Evolutionary conservation across 2,329 filamentous ascomycete genomes (phyloP), one percentile per base, ranked within the genome.

Genomic region (Aaosphaeria arxii): DNA sequence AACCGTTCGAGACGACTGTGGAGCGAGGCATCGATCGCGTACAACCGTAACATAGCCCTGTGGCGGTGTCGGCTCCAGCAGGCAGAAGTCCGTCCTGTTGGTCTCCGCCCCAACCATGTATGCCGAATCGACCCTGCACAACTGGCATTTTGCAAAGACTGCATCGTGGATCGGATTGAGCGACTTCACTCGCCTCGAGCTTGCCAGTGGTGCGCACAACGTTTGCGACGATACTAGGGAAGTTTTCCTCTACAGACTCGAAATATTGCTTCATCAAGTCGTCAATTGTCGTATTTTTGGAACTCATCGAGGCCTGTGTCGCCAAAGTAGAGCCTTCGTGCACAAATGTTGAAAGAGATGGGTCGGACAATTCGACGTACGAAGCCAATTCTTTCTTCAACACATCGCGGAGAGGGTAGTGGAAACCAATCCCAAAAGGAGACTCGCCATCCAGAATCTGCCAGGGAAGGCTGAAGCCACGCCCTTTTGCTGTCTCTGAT

Each of bases 131-230:
- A 4, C 75, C 74, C 53, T 79, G 79, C 47, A 85, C 80, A 9
- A 91, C 74, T 32, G 82, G 81, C 71, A 87, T 82, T 43, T 82
- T 81, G 67, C 90, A 95, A 6, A 92, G 67, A 32, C 79, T 77
- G 61, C 90, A 95, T 6, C 48, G 44, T 7, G 55, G 53, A 17
- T 62, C 59, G n/a, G 49, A 51, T 7, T 47, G 42, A 5, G 57
- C 44, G 1, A 58, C 58, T 24, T 73, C 58, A 0, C 74, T 66
- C 29, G 82, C 72, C 41, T 84, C 76, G 38, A 97, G 77, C 71
- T 95, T 96, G 44, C 84, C 86, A n/a, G 88, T 86, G 32, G 92
- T 99, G 53, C 90, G 84, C 5, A 96, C 92, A 7, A 99, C 94
- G 66, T 99, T 99, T 31, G 91, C 87, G 56, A 99, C 91, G 47